A percentile compares a stretch with the other conserved stretches of the same genome.
Evolutionary conservation across 352 stramenopile genomes (phyloP).

Genomic region (Globisporangium mamillatum): DNA sequence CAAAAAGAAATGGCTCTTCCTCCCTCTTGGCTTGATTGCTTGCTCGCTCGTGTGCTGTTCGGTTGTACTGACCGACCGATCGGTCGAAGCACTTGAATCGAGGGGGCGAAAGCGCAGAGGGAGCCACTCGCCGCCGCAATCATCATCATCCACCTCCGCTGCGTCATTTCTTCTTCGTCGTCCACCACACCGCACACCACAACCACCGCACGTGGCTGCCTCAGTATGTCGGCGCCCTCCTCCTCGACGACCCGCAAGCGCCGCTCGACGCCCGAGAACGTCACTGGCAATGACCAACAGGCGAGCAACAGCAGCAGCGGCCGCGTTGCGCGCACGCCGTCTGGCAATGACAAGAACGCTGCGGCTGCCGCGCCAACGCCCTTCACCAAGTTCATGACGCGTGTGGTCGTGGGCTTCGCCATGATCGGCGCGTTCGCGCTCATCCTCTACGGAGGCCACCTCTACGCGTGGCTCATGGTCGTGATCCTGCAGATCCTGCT

Average conservation of each 20-base stretch:
- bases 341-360: constrained; percentile 26
- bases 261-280: constrained; percentile 26
- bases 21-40: neutral
- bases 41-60: neutral
- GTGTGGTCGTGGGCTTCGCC: constrained; percentile 66
- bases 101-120: neutral
- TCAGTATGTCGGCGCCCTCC: constrained; percentile 18
- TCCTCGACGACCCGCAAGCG: constrained; percentile 36
- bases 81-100: neutral
- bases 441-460: constrained; percentile 77
- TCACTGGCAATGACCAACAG: constrained; percentile 8
- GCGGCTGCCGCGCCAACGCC: constrained; percentile 18
- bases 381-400: constrained; percentile 68
- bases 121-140: neutral
- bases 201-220: neutral
- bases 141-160: neutral
- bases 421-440: constrained; percentile 74
- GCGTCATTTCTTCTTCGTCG: constrained; percentile 3
- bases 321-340: constrained; percentile 16
- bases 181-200: neutral
- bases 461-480: constrained; percentile 84
- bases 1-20: neutral
- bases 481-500: constrained; percentile 87
- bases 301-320: neutral
- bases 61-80: neutral